A percentile compares a stretch with the other conserved stretches of the same genome.
These are phyloP conservation scores for Peronosclerospora sorghi DNA, from an alignment of 352 stramenopile species.

Conservation along the genomic window DNA sequence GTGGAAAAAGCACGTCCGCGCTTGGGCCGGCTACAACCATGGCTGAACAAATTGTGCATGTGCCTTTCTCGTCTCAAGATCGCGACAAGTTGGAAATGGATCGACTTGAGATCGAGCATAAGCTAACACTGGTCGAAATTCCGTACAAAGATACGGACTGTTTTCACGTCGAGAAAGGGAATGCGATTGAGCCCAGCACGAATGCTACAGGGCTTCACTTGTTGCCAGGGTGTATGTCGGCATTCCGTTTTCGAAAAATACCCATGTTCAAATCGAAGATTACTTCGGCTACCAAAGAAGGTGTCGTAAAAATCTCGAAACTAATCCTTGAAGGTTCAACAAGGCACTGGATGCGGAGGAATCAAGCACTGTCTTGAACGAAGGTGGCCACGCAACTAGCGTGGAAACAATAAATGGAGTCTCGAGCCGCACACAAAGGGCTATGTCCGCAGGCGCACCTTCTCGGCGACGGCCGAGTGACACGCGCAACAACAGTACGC, in stretches of 20 bases:
- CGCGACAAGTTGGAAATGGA: too few species aligned
- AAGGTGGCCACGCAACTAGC: neutral
- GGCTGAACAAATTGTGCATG: too few species aligned
- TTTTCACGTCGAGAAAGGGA: constrained; percentile 85
- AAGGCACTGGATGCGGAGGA: constrained; percentile 31
- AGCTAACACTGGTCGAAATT: constrained; percentile 62
- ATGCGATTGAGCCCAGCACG: too few species aligned
- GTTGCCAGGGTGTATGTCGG: too few species aligned
- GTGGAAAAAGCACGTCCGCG: constrained; percentile 59
- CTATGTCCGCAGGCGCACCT: constrained; percentile 5
- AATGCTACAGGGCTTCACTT: too few species aligned
- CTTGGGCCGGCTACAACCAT: too few species aligned
- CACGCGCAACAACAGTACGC: constrained; percentile 49
- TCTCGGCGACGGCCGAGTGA: constrained; percentile 22
- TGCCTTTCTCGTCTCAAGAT: too few species aligned
- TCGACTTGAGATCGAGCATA: constrained; percentile 56
- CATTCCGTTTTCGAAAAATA: too few species aligned
- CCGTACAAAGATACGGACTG: constrained; percentile 74
- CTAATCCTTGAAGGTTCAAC: constrained; percentile 47
- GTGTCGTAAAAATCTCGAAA: constrained; percentile 47
- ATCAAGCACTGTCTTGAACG: constrained; percentile 1
- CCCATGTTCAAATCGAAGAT: constrained; percentile 83
- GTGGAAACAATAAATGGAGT: constrained; percentile 1
- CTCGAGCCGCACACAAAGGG: constrained; percentile 6
- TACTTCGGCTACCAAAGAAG: constrained; percentile 51